A percentile compares a stretch with the other conserved stretches of the same genome.
These are phyloP conservation scores for Penicillium verrucosum DNA, from an alignment of 2,329 filamentous ascomycete species.

Conservation along the genomic window DNA sequence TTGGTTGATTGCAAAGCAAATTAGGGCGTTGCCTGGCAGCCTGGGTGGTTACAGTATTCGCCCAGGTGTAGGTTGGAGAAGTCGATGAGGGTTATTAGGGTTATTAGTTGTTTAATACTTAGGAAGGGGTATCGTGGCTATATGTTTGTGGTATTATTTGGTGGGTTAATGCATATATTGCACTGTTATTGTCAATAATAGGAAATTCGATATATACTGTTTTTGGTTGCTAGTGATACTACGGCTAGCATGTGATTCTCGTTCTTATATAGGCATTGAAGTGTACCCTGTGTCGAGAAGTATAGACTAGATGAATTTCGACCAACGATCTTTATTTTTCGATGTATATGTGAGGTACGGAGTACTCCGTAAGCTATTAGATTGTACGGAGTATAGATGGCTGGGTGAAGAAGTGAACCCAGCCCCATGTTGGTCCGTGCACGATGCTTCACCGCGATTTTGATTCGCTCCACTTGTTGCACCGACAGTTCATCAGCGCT, in stretches of 20 bases:
- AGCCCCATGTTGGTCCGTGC: conserved; percentile 20
- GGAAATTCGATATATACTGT: not conserved
- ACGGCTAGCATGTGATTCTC: too few relatives aligned
- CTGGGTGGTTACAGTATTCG: conserved; percentile 61
- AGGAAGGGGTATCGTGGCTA: not conserved
- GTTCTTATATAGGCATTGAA: not conserved
- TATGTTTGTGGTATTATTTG: not conserved
- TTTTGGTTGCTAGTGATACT: not conserved
- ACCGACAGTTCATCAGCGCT: conserved; percentile 17
- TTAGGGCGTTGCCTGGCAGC: conserved; percentile 56
- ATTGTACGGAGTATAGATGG: not conserved
- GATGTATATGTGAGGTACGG: not conserved
- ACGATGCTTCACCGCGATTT: conserved; percentile 26
- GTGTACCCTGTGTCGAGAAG: not conserved
- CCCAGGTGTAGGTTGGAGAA: conserved; percentile 44
- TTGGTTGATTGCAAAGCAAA: conserved; percentile 40
- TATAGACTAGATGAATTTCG: not conserved
- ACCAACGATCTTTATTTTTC: not conserved
- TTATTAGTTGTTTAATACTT: not conserved
- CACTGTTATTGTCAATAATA: not conserved
- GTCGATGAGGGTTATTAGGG: conserved; percentile 22
- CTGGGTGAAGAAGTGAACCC: conserved; percentile 7
- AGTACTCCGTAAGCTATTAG: not conserved
- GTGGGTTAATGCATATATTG: not conserved
- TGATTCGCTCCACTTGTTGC: conserved; percentile 26